phyloP scores from a whole-genome alignment of 2,329 filamentous ascomycete genomes.

The Claviceps monticola region DNA sequence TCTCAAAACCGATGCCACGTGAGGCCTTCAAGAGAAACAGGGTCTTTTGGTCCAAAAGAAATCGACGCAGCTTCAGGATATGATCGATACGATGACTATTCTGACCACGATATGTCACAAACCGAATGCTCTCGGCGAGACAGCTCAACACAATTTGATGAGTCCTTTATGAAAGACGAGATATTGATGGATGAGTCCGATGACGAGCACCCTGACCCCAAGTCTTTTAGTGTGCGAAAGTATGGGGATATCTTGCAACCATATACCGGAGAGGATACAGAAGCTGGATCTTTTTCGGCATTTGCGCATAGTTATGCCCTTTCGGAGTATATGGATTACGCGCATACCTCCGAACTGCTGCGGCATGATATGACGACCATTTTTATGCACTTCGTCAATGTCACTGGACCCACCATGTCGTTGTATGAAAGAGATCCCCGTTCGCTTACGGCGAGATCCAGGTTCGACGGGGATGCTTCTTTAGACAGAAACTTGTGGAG shows the following conservation, averaged over 20 bases:
- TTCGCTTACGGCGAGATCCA: slow-evolving; percentile 45
- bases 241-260: slow-evolving; percentile 22
- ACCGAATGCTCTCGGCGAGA: neutral
- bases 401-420: slow-evolving; percentile 75
- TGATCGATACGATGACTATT: slow-evolving; percentile 4
- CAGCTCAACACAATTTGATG: neutral
- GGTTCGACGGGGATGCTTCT: slow-evolving; percentile 46
- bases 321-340: slow-evolving; percentile 52
- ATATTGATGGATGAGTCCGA: slow-evolving; percentile 37
- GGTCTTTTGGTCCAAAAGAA: neutral
- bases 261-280: slow-evolving; percentile 22
- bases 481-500: slow-evolving; percentile 54
- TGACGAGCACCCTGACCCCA: slow-evolving; percentile 34
- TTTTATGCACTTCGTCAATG: slow-evolving; percentile 84
- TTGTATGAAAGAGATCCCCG: slow-evolving; percentile 73
- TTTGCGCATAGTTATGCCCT: slow-evolving; percentile 38
- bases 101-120: neutral
- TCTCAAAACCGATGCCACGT: slow-evolving; percentile 1
- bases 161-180: slow-evolving; percentile 2
- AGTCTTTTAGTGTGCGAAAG: slow-evolving; percentile 5
- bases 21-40: neutral
- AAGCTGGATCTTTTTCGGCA: slow-evolving; percentile 34
- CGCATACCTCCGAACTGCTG: slow-evolving; percentile 57
- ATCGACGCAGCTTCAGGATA: slow-evolving; percentile 6
- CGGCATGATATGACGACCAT: slow-evolving; percentile 69